Evolutionary conservation across 768 basidiomycete genomes (phyloP), one percentile per base, ranked within the genome.

Genomic region (Pleurotus tuber-regium): DNA sequence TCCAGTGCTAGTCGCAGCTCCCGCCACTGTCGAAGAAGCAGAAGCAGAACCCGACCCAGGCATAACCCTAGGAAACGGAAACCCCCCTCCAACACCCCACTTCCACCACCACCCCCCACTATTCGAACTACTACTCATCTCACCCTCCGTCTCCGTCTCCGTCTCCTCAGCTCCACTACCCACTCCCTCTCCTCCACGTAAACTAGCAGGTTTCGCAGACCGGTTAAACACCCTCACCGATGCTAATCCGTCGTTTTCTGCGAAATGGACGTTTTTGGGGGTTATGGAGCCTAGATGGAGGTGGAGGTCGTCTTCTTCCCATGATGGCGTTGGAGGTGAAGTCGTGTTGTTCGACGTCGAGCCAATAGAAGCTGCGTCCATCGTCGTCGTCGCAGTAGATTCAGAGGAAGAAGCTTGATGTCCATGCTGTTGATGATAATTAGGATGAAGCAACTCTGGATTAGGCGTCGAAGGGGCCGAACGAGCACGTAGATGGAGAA

Each of bases 191-290:
- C 75, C 75, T 4, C 53, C 53, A 53, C 56, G 53, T 48, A 57
- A 23, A 70, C 70, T 77, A 40, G 80, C 87, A 47, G 85, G 96
- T 62, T 75, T 84, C 48, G 83, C 95, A 50, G 74, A 82, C 60
- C 78, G 82, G 60, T 65, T 79, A 69, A 80, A 90, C 6, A 89
- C 54, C 12, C 79, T 71, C 36, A 90, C 76, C 1, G 78, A 82
- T 25, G 80, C 82, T 19, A 89, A 72, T 0, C 70, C 79, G n/a
- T 77, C 75, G 38, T 79, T 77, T 53, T 80, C 73, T 43, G 92
- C 88, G 59, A 98, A 98, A 63, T 95, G 94, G 0, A 98, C 95
- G 46, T 83, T 87, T 72, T 96, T 96, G 1, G 79, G 81, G 10
- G 74, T 71, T 24, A 54, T 48, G 0, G 80, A 57, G 21, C 30